A percentile compares a stretch with the other conserved stretches of the same genome.
Conservation (phyloP, 108 stramenopile genomes). For the Asterionellopsis glacialis region DNA sequence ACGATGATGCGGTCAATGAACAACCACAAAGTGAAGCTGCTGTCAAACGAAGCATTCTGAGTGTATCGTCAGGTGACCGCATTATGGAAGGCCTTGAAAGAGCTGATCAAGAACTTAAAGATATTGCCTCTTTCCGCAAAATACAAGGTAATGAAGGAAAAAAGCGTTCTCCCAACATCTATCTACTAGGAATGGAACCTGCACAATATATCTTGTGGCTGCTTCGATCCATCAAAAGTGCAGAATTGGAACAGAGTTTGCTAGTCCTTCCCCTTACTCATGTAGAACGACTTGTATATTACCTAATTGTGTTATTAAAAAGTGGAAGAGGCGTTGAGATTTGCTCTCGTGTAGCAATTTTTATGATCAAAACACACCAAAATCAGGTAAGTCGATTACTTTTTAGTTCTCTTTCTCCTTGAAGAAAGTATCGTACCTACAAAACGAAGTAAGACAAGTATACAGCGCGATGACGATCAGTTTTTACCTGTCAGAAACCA, state of each 20-base stretch:
- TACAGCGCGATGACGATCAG: conserved; percentile 9
- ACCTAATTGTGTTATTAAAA: conserved; percentile 57
- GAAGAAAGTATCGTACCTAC: background rate
- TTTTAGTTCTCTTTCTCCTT: background rate
- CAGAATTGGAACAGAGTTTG: conserved; percentile 91
- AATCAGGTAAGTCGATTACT: conserved; percentile 47
- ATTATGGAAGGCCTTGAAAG: conserved; percentile 92
- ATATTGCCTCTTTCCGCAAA: conserved; percentile 44
- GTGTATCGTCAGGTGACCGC: conserved; percentile 88
- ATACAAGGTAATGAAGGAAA: conserved; percentile 28
- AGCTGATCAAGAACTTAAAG: conserved; percentile 82
- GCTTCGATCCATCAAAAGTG: conserved; percentile 75
- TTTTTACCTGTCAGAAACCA: conserved; percentile 31
- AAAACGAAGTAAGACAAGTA: background rate
- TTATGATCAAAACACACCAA: conserved; percentile 73
- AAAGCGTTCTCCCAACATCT: conserved; percentile 53
- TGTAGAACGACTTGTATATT: conserved; percentile 71
- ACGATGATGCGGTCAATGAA: conserved; percentile 40
- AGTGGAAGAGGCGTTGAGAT: conserved; percentile 75
- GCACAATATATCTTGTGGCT: conserved; percentile 81
- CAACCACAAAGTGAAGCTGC: conserved; percentile 86
- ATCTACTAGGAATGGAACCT: conserved; percentile 84
- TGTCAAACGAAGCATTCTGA: conserved; percentile 74
- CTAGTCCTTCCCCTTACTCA: conserved; percentile 82
- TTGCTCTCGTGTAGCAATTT: conserved; percentile 66